A percentile compares a stretch with the other conserved stretches of the same genome.
Conservation (phyloP, 441 rosid genomes). For the Populus hybrid region DNA sequence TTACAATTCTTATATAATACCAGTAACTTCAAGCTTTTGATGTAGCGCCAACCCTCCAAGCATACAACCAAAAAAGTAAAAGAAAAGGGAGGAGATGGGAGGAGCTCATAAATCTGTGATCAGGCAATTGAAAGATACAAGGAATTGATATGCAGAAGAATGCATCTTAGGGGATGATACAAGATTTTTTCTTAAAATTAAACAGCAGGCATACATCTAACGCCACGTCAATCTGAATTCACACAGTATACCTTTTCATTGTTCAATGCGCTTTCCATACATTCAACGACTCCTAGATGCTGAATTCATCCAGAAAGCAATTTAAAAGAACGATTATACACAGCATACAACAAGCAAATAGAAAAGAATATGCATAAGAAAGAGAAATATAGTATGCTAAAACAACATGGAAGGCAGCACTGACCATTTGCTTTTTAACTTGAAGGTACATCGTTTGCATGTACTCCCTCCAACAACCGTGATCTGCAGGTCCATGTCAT, state of each 20-base stretch:
- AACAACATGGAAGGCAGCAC: slow-evolving; percentile 14
- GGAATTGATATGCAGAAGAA: no score
- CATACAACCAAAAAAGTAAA: no score
- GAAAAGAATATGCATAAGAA: not conserved
- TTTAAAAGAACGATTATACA: not conserved
- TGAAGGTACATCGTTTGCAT: not conserved
- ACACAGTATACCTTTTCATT: slow-evolving; percentile 7
- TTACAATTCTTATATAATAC: no score
- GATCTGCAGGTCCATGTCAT: slow-evolving; percentile 10
- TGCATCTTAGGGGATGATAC: no score
- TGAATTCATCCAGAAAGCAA: slow-evolving; percentile 8
- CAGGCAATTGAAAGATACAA: no score
- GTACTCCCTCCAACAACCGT: slow-evolving; percentile 6
- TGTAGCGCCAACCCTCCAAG: no score
- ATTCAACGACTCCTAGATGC: not conserved
- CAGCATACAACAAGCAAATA: slow-evolving; percentile 18
- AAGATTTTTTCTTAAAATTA: no score
- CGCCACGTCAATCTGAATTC: not conserved
- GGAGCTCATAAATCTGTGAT: not conserved
- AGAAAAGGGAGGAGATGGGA: not conserved
- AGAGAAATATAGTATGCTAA: slow-evolving; percentile 7
- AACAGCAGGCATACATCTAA: not conserved
- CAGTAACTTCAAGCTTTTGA: no score
- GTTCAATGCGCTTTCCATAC: slow-evolving; percentile 14
- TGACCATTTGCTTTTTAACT: slow-evolving; percentile 5